Conservation (phyloP, 1,284 basidiomycete genomes). For the Erythrobasidium hasegawianum region DNA sequence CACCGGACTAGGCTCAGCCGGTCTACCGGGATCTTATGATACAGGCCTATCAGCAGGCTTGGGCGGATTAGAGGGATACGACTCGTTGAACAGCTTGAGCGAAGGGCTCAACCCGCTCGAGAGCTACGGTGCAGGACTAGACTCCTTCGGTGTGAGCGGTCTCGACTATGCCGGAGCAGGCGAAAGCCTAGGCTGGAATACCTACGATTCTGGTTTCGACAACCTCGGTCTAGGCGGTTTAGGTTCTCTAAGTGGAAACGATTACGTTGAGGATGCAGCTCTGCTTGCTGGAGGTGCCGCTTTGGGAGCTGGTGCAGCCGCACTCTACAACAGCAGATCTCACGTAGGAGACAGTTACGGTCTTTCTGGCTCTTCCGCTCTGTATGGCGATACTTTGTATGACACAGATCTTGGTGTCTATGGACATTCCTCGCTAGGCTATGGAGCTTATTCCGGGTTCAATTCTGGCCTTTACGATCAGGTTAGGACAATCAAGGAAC, state of each 20-base stretch:
- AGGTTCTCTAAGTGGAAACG: neutral
- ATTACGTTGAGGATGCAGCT: slow-evolving; percentile 2
- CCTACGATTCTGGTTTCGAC: slow-evolving; percentile 28
- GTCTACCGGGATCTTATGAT: slow-evolving; percentile 5
- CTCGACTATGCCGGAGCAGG: neutral
- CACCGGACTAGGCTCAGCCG: neutral
- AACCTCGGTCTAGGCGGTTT: neutral
- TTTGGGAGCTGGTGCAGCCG: slow-evolving; percentile 10
- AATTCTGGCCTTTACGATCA: neutral
- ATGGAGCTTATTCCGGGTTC: slow-evolving; percentile 20
- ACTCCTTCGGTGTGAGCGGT: neutral
- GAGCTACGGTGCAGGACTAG: neutral
- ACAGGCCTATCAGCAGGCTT: slow-evolving; percentile 4
- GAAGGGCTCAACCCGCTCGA: slow-evolving; percentile 6
- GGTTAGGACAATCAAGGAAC: neutral
- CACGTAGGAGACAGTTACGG: neutral
- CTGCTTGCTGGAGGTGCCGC: slow-evolving; percentile 16
- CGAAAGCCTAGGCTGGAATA: slow-evolving; percentile 14
- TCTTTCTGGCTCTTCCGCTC: neutral
- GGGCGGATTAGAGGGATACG: slow-evolving; percentile 4
- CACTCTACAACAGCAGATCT: neutral
- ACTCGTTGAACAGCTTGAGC: neutral
- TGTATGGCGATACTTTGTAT: slow-evolving; percentile 16
- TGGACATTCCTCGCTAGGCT: slow-evolving; percentile 3
- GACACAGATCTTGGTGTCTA: slow-evolving; percentile 17